Evolutionary conservation across 2,329 filamentous ascomycete genomes (phyloP), one percentile per base, ranked within the genome.

Genomic region (Botryotinia narcissicola): DNA sequence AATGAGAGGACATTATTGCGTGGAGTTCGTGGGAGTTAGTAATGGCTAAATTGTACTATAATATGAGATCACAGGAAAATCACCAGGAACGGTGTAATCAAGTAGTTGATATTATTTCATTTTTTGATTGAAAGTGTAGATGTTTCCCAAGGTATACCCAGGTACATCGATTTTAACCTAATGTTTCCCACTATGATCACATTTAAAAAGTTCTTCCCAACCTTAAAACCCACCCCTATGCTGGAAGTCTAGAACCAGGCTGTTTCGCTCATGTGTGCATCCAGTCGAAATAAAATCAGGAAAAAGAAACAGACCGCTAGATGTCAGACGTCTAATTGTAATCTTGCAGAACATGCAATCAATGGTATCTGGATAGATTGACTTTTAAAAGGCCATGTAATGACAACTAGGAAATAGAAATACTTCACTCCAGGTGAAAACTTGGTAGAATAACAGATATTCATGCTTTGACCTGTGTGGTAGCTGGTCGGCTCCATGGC

Each of bases 11-110:
- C 51, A 68, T 40, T 42, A 22, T 71, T 37, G 32, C 20, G 46
- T 57, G 59, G 62, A 61, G 40, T 73, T 71, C n/a, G 61, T 29
- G 72, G 72, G 70, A 46, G 54, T 71, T 70, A 60, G 62, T 44
- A 59, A 71, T 62, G 72, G 46, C 57, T 48, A 73, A 63, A 32
- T 63, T 73, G 72, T 73, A 73, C 29, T 63, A 67, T 72, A 66
- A 32, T 32, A 64, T 66, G 37, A 69, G n/a, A 57, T 57, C 35
- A 57, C n/a, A 51, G 32, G 61, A 59, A 71, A n/a, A 32, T 66
- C 62, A 72, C 54, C 44, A 59, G 25, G 60, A 5, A 42, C 51
- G 60, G 57, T 51, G 35, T 16, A 57, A 51, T 44, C 25, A 40
- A 69, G n/a, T 14, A 48, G 40, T 61, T 61, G 71, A 42, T 73